phyloP scores from a whole-genome alignment of 768 basidiomycete genomes.

The Mycena kentingensis region DNA sequence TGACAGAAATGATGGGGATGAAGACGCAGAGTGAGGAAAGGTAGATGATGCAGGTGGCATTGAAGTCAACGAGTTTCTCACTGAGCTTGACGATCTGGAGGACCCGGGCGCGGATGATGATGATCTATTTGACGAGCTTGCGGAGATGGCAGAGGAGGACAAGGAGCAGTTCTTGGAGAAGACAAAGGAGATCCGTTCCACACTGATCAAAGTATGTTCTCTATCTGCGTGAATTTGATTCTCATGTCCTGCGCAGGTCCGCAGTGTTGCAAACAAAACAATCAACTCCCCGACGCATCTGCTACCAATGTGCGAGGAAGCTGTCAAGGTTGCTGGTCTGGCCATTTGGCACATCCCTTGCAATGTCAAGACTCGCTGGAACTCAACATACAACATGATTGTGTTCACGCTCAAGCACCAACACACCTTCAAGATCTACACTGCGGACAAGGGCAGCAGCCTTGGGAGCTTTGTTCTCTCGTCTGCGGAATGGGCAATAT shows the following conservation, averaged over 20 bases:
- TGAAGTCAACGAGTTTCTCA: constrained; percentile 14
- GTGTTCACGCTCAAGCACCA: constrained; percentile 31
- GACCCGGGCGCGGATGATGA: constrained; percentile 23
- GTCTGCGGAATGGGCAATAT: constrained; percentile 35
- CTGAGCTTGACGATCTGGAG: constrained; percentile 16
- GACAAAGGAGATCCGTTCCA: constrained; percentile 25
- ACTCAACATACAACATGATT: constrained; percentile 42
- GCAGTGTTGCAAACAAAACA: constrained; percentile 15
- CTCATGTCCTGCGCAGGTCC: constrained; percentile 21
- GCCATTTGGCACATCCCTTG: constrained; percentile 29
- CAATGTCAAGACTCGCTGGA: constrained; percentile 42
- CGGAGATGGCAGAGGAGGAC: constrained; percentile 16
- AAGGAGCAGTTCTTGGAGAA: constrained; percentile 16
- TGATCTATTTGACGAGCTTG: constrained; percentile 30
- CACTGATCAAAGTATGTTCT: constrained; percentile 36
- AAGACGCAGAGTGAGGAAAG: constrained; percentile 4
- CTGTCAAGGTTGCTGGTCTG: neutral
- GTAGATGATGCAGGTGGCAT: constrained; percentile 8
- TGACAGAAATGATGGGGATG: neutral
- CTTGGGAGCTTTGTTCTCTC: constrained; percentile 30
- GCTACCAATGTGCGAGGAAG: constrained; percentile 25
- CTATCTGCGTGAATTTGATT: constrained; percentile 8
- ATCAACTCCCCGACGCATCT: constrained; percentile 23
- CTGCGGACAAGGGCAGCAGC: constrained; percentile 19
- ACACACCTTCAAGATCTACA: constrained; percentile 29